Conservation (phyloP, 768 basidiomycete species). For the Lepiota venenata region DNA sequence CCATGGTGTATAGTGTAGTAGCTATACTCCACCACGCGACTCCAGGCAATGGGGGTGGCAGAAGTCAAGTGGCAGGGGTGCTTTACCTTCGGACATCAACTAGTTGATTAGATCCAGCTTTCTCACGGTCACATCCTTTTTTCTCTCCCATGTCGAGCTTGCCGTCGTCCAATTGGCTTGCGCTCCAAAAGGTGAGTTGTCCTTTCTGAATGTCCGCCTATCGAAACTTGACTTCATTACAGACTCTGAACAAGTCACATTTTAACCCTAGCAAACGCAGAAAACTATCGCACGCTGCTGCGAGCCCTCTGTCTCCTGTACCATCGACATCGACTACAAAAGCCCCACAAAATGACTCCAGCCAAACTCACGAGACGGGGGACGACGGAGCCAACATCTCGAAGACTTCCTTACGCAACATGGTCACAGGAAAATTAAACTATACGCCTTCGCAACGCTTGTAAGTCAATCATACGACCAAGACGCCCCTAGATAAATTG, state of each 20-base stretch:
- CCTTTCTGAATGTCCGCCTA: neutral
- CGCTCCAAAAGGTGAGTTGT: slow-evolving; percentile 45
- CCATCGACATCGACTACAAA: neutral
- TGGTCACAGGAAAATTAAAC: slow-evolving; percentile 48
- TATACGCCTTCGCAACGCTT: slow-evolving; percentile 36
- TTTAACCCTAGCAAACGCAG: slow-evolving; percentile 5
- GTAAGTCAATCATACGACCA: slow-evolving; percentile 31
- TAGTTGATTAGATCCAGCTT: neutral
- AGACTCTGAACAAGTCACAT: slow-evolving; percentile 14
- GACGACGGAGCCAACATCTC: slow-evolving; percentile 31
- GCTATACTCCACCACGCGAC: too few relatives aligned
- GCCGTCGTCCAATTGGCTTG: slow-evolving; percentile 59
- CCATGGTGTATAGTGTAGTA: neutral
- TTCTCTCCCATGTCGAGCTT: neutral
- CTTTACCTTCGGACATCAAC: too few relatives aligned
- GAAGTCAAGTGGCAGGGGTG: too few relatives aligned
- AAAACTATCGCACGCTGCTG: slow-evolving; percentile 11
- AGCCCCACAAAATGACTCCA: neutral
- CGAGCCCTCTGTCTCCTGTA: neutral
- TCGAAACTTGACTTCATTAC: slow-evolving; percentile 2
- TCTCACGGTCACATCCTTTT: slow-evolving; percentile 9
- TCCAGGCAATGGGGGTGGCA: too few relatives aligned
- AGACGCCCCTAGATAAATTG: neutral
- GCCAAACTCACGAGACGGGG: slow-evolving; percentile 35
- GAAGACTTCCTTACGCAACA: slow-evolving; percentile 34